Evolutionary conservation across 148 eudicot species (phyloP), one percentile per base, ranked within the genome.

Genomic region (Cornus suecica): DNA sequence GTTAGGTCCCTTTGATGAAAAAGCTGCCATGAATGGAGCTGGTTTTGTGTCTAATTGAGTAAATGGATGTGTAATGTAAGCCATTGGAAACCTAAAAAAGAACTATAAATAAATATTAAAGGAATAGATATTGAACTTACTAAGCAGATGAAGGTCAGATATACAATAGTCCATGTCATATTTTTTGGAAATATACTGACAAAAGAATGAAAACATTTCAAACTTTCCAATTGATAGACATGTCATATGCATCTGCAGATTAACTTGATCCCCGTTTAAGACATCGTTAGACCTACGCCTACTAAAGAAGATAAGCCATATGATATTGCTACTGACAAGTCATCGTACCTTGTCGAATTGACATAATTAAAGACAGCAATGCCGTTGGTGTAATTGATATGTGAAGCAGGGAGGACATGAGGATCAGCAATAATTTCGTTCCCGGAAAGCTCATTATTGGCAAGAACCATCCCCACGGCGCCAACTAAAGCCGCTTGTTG

Each of bases 1-100:
- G 67, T 83, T 94, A 3, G 98, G 98, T 31, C 98, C 98, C 70
- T 64, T 74, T 0, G 98, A 94, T 27, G 98, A 94, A 70, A 94
- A 94, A 58, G 98, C 93, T 25, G 98, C 98, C 97, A 94, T 92
- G 85, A 89, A 78, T 26, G 98, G 98, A 73, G 98, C 90, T 27
- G 96, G 97, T 30, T 85, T 88, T 34, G 89, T 78, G 32, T 77
- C 84, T 61, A 90, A 56, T 65, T 65, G 78, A 76, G 98, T 92
- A 28, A 75, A 65, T 56, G 92, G 81, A 60, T 2, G 83, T 10
- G 92, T 92, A 24, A 94, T 87, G 56, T 77, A 84, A 31, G 92
- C 98, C 72, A 67, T 72, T 4, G 96, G 84, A 61, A 45, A 80
- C 79, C 98, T 94, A 81, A 34, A 4, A 68, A 70, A 56, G 78